phyloP scores from a whole-genome alignment of 2,329 filamentous ascomycete species.

The Fusarium brachygibbosum region DNA sequence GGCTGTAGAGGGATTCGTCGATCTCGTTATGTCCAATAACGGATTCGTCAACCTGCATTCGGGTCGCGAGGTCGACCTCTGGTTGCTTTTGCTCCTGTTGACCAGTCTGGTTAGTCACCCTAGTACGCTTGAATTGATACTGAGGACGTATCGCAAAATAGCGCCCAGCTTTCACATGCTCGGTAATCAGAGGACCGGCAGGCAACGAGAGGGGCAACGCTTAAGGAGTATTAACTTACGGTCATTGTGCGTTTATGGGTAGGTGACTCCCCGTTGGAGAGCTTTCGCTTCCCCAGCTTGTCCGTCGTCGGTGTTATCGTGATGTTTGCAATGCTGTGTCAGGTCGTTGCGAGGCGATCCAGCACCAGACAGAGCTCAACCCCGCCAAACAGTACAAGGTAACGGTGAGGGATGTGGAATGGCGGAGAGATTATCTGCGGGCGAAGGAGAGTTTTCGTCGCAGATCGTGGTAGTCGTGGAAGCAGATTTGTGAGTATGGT shows the following conservation, averaged over 20 bases:
- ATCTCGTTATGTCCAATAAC: constrained; percentile 70
- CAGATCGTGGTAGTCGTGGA: constrained; percentile 27
- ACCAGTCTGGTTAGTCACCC: constrained; percentile 20
- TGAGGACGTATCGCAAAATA: neutral
- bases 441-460: constrained; percentile 30
- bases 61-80: constrained; percentile 73
- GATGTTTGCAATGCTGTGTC: constrained; percentile 53
- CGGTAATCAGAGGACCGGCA: neutral
- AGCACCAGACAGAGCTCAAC: constrained; percentile 57
- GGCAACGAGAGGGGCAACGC: neutral
- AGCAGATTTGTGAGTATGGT: constrained; percentile 22
- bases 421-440: constrained; percentile 18
- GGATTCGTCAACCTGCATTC: constrained; percentile 75
- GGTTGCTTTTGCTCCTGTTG: constrained; percentile 65
- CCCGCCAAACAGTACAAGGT: constrained; percentile 50
- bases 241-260: constrained; percentile 72
- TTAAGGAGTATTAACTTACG: constrained; percentile 59
- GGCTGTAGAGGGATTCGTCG: constrained; percentile 80
- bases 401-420: constrained; percentile 26
- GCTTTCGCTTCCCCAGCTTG: constrained; percentile 77
- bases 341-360: constrained; percentile 46
- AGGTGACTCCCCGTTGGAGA: constrained; percentile 71
- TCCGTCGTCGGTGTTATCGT: constrained; percentile 51
- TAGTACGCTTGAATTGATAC: neutral
- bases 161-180: constrained; percentile 19